Base-by-base conservation (phyloP, 768 basidiomycete genomes). In the Fomitopsis pulvina region DNA sequence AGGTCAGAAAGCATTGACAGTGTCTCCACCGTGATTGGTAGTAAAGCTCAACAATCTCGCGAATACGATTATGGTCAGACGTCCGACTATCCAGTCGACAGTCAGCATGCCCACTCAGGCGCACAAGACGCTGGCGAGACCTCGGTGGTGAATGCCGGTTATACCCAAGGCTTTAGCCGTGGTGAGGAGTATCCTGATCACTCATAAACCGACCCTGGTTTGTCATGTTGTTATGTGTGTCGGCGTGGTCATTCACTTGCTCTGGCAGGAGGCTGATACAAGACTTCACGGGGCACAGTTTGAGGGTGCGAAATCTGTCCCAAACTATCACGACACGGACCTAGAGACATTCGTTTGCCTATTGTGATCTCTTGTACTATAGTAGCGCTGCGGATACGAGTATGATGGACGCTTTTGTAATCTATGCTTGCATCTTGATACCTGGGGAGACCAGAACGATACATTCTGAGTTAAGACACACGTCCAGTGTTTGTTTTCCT, bases 1-100 rank as follows among this genome's bases (percentile, higher is more conserved):
- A 73, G 79, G 52, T 69, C 78, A 45, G 71, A 72, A 48, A 87
- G 85, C 60, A 66, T 65, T 24, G 68, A 70, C 4, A 79, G 79
- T 52, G 74, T 74, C 43, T 75, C 79, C 21, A 82, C 83, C 44
- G 70, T 84, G 34, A 60, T 79, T 50, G 71, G 67, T 38, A 69
- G 74, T 52, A 77, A 78, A 46, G 48, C 55, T 30, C 59, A 66
- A 46, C 52, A 53, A 10, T 45, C 54, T 8, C 51, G 46, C 27
- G 50, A 53, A 30, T 63, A 63, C 55, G 48, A 52, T 30, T 62
- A 59, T 42, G 55, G 55, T 42, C 56, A 56, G 48, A 50, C 52
- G 29, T 50, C 55, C 4, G 54, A 62, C 40, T 55, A 48, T 30
- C 48, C 58, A 39, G 42, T 54, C 21, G 54, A 63, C 20, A 66